Conservation (phyloP, 768 basidiomycete genomes). For the Podaxis sp. region DNA sequence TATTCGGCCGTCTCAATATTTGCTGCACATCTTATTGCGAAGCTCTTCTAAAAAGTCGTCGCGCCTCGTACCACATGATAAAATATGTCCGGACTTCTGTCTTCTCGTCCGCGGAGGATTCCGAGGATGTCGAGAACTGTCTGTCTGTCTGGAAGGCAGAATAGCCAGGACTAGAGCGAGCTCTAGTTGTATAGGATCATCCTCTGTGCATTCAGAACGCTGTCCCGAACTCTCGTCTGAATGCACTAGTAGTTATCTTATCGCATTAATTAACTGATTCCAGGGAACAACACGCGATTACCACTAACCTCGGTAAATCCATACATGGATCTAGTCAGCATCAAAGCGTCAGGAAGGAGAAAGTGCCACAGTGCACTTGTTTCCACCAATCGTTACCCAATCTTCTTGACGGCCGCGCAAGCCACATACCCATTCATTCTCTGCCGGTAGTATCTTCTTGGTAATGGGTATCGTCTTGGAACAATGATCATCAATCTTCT, state of each 20-base stretch:
- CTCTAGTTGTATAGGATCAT: background rate
- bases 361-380: background rate
- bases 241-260: background rate
- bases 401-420: constrained; percentile 7
- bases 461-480: background rate
- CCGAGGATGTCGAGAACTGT: background rate
- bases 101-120: background rate
- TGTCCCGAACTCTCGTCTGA: background rate
- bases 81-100: background rate
- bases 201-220: background rate
- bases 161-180: background rate
- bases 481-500: background rate
- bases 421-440: background rate
- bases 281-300: background rate
- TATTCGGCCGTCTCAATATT: background rate
- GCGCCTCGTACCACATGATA: background rate
- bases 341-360: constrained; percentile 3
- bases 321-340: background rate
- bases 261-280: background rate
- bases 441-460: background rate
- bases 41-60: background rate
- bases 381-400: background rate
- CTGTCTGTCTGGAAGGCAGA: background rate
- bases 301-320: background rate
- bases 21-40: background rate